phyloP scores from a whole-genome alignment of 805 yeast species.

The Candida coleopterorum region DNA sequence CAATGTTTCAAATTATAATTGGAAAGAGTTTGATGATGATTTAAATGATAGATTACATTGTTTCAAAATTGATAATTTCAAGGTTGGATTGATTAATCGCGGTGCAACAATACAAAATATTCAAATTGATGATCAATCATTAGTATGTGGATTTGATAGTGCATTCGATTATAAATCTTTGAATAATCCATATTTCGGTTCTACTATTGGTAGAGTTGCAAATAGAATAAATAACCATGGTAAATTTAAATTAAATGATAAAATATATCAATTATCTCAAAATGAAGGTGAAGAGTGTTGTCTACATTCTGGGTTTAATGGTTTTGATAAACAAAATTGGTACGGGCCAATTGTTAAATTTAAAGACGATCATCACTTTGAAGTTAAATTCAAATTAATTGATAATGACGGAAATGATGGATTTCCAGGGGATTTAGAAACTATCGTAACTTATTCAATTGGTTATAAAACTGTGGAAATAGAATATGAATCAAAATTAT shows the following conservation, averaged over 20 bases:
- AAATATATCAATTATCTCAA: conserved; percentile 34
- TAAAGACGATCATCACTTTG: conserved; percentile 24
- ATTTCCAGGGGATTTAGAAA: conserved; percentile 55
- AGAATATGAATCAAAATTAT: conserved; percentile 43
- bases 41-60: conserved; percentile 34
- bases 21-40: conserved; percentile 24
- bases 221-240: conserved; percentile 54
- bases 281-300: conserved; percentile 36
- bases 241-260: conserved; percentile 35
- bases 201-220: conserved; percentile 63
- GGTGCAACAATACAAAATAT: conserved; percentile 50
- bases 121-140: conserved; percentile 31
- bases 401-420: conserved; percentile 50
- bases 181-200: conserved; percentile 53
- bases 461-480: conserved; percentile 35
- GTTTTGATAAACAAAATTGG: conserved; percentile 48
- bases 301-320: conserved; percentile 53
- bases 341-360: conserved; percentile 48
- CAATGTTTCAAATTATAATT: conserved; percentile 26
- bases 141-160: conserved; percentile 36
- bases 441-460: conserved; percentile 43
- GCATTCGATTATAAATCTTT: conserved; percentile 24
- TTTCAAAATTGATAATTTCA: conserved; percentile 22
- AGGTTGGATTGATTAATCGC: conserved; percentile 42
- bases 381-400: conserved; percentile 34